Base-by-base conservation (phyloP, 805 yeast species). In the Lipomyces kockii region DNA sequence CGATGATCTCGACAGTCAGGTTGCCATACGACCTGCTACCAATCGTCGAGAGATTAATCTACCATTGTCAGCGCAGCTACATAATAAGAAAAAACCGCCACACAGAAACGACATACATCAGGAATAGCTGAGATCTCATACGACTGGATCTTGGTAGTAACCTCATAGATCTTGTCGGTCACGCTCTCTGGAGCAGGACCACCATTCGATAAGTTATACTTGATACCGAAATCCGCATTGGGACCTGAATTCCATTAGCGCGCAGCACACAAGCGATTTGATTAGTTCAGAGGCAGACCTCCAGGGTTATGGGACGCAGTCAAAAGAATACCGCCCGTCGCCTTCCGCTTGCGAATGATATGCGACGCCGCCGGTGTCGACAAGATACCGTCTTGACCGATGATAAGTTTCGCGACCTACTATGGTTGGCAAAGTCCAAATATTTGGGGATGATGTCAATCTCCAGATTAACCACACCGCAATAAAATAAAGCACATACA, bases 231-330 rank as follows among this genome's bases (percentile, higher is more conserved):
- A 78, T 94, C 99, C 71, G 90, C 88, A 34, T 84, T 80, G 66
- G 97, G 97, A 8, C 98, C 73, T 61, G 27, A 8, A 39, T 11
- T 25, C 34, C 14, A 58, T 25, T n/a, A 29, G 52, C 49, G 17
- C 32, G 32, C 1, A 11, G 14, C 22, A 29, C 11, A 14, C 12
- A 51, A 17, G 53, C 17, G n/a, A 32, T 9, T 11, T 12, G 3
- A 14, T 6, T 6, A 46, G 14, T 17, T 11, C 9, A 17, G 52
- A 34, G n/a, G 9, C 57, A 12, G 17, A 57, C 67, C 98, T 78
- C 99, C 99, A 20, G 99, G 99, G 80, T 94, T 94, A 80, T 94
- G 99, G 29, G 97, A 89, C 1, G 98, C 98, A 8, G 99, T 94
- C 76, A 94, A 83, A 72, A 95, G 91, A 80, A 94, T 94, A 70